Conservation (phyloP, 2,329 filamentous ascomycete species). For the Fonsecaea nubica region DNA sequence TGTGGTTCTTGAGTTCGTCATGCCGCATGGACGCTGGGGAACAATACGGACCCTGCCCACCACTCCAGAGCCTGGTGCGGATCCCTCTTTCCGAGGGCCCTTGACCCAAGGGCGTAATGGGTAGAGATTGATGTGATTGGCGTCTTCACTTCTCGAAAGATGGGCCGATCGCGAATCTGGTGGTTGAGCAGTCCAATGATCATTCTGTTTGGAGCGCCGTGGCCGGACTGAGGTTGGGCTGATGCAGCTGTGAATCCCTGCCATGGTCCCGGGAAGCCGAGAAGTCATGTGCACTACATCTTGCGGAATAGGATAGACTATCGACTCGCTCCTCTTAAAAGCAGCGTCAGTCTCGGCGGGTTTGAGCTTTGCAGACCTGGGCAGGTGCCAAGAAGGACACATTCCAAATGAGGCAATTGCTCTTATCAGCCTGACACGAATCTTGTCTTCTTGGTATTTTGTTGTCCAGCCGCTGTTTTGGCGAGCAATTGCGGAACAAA, state of each 20-base stretch:
- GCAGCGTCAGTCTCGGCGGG: conserved; percentile 6
- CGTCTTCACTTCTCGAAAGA: background rate
- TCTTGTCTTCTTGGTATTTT: background rate
- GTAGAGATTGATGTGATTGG: conserved; percentile 15
- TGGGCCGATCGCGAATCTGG: conserved; percentile 22
- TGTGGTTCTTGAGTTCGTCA: conserved; percentile 9
- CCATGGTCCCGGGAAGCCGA: background rate
- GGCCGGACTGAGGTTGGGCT: background rate
- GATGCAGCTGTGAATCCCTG: background rate
- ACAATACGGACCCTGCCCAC: conserved; percentile 4
- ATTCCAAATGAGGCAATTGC: conserved; percentile 10
- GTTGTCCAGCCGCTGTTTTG: conserved; percentile 1
- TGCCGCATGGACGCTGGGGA: conserved; percentile 9
- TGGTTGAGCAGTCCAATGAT: conserved; percentile 17
- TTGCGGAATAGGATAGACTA: background rate
- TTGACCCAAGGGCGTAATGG: conserved; percentile 22
- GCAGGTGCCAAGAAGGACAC: conserved; percentile 9
- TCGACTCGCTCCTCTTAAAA: background rate
- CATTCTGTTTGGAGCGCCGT: background rate
- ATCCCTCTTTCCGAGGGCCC: conserved; percentile 9
- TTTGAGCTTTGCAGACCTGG: conserved; percentile 14
- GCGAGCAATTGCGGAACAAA: conserved; percentile 1
- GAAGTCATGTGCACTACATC: background rate
- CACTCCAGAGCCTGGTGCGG: background rate
- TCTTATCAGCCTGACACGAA: background rate